Base-by-base conservation (phyloP, 192 early-diverging fungal genomes). In the Coemansia javaensis region DNA sequence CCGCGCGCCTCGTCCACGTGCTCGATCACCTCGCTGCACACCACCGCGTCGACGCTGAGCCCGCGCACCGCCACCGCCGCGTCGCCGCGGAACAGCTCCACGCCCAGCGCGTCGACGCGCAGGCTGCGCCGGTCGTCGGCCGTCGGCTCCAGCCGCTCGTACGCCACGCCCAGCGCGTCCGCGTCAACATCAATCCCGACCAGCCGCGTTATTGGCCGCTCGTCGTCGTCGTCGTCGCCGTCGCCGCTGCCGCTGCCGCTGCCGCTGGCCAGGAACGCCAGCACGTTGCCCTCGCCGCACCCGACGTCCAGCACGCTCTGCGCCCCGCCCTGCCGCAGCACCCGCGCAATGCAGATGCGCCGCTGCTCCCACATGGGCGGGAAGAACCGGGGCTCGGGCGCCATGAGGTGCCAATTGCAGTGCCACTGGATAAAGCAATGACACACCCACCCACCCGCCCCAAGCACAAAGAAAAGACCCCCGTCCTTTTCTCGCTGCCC, bases 331-430 rank as follows among this genome's bases (percentile, higher is more conserved):
- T 72, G 53, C n/a, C 63, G 70, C 11, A 90, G 59, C 15, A 63
- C 53, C 15, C 74, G 59, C 5, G 73, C 50, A 31, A 88, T 78
- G 38, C 85, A 76, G 21, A 63, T 67, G 15, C 90, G 75, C 33
- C 91, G 80, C 59, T 94, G 91, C 59, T 79, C 79, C 91, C 91
- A 94, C 37, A 94, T 78, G 15, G 89, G 78, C 4, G 89, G 86
- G 21, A 27, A 46, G 28, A 74, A 74, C 40, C 59, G 33, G 15
- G 59, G 51, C 24, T 25, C 24, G 6, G 24, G 6, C 24, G 51
- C 9, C 14, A 4, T 15, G 34, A 35, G n/a, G n/a, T 30, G 28
- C 28, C 28, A 30, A 30, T 30, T 5, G n/a, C n/a, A n/a, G n/a
- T n/a, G n/a, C n/a, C n/a, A n/a, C n/a, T n/a, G n/a, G n/a, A n/a